A percentile compares a stretch with the other conserved stretches of the same genome.
Conservation (phyloP, 1,139 yeast genomes). For the Suzukiozyma palmioleophila region DNA sequence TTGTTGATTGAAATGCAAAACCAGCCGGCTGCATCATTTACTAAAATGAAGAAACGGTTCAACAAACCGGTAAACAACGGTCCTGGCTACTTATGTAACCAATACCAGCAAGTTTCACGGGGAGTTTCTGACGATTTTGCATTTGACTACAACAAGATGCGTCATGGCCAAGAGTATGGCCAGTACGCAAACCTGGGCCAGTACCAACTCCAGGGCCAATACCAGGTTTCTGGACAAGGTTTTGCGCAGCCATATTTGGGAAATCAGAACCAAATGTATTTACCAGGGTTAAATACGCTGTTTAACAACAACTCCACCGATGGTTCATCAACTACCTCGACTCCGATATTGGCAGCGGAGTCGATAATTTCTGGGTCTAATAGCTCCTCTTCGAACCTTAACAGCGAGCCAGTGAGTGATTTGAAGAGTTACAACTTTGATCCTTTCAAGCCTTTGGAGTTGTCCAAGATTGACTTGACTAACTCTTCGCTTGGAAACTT, state of each 20-base stretch:
- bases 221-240: not conserved
- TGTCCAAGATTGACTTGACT: slow-evolving; percentile 3
- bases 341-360: not conserved
- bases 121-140: not conserved
- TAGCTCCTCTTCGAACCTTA: not conserved
- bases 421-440: slow-evolving; percentile 11
- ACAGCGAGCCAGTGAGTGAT: not conserved
- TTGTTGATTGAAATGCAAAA: slow-evolving; percentile 27
- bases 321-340: slow-evolving; percentile 1
- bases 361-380: not conserved
- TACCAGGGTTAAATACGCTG: not conserved
- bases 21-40: slow-evolving; percentile 21
- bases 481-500: not conserved
- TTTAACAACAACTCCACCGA: not conserved
- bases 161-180: not conserved
- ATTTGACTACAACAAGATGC: not conserved
- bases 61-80: not conserved
- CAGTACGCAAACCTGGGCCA: not conserved
- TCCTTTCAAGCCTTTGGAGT: slow-evolving; percentile 19
- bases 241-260: not conserved
- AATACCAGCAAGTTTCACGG: not conserved
- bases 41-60: slow-evolving; percentile 5
- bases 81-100: not conserved
- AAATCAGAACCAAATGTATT: not conserved
- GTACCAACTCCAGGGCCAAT: not conserved